Evolutionary conservation across 768 basidiomycete species (phyloP).

Genomic region (Pholiota molesta): DNA sequence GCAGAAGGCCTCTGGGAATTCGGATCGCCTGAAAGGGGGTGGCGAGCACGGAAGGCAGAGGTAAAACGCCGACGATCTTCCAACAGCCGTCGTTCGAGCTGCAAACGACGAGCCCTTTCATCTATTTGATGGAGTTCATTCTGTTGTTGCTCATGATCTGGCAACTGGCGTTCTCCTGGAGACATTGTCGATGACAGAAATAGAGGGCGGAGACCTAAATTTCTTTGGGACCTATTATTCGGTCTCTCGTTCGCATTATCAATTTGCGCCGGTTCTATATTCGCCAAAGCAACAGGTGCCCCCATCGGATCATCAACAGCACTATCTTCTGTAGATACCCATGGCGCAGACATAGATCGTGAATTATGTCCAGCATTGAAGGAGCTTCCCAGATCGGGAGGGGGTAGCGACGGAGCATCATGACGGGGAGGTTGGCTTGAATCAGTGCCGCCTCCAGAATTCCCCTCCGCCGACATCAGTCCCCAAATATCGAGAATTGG

Average conservation of each 20-base stretch:
- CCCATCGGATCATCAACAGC: background rate
- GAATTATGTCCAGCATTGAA: conserved; percentile 23
- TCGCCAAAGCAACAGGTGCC: too few relatives aligned
- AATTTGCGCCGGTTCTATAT: background rate
- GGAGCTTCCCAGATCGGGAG: conserved; percentile 31
- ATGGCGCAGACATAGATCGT: conserved; percentile 2
- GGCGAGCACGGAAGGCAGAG: too few relatives aligned
- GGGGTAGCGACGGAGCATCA: conserved; percentile 30
- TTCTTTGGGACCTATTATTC: background rate
- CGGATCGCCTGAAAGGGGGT: background rate
- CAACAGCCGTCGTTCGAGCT: background rate
- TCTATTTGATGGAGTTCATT: background rate
- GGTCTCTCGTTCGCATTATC: background rate
- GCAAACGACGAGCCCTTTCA: background rate
- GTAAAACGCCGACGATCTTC: background rate
- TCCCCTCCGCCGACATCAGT: too few relatives aligned
- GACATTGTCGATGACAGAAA: background rate
- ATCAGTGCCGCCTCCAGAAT: too few relatives aligned
- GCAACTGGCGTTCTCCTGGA: background rate
- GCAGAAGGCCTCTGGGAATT: background rate
- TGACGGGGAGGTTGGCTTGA: conserved; percentile 2
- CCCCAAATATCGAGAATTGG: too few relatives aligned
- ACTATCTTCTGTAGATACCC: background rate
- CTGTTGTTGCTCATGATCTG: background rate
- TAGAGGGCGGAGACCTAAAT: background rate